Conservation (phyloP, 139 green algal species). For the Picochlorum sp. region DNA sequence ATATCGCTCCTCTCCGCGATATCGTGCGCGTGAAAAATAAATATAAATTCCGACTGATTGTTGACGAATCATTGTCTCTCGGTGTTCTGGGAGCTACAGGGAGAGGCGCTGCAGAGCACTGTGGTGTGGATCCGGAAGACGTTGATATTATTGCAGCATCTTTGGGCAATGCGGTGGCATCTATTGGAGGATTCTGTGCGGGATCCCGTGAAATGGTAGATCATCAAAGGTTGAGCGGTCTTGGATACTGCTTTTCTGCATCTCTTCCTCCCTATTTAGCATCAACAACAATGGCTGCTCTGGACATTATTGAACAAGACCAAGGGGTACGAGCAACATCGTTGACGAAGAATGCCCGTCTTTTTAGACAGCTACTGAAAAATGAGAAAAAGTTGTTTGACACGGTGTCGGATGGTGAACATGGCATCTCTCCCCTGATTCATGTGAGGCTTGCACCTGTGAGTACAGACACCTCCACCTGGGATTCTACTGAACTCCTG, state of each 20-base stretch:
- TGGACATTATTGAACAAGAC: conserved; percentile 32
- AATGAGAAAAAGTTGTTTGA: conserved; percentile 31
- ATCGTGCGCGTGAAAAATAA: conserved; percentile 74
- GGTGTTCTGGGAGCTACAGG: conserved; percentile 80
- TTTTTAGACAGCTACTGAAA: conserved; percentile 35
- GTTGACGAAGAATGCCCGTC: conserved; percentile 23
- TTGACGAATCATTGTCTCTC: conserved; percentile 87
- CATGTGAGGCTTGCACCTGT: conserved; percentile 45
- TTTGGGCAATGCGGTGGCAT: conserved; percentile 75
- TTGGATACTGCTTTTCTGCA: conserved; percentile 94
- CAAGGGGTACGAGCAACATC: conserved; percentile 8
- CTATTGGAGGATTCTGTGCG: conserved; percentile 77
- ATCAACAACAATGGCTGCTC: conserved; percentile 26
- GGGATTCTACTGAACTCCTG: conserved; percentile 1
- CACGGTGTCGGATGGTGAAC: conserved; percentile 24
- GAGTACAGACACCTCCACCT: not conserved
- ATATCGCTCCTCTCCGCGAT: conserved; percentile 70
- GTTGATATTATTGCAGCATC: conserved; percentile 83
- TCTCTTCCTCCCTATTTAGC: conserved; percentile 92
- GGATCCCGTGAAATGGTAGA: conserved; percentile 75
- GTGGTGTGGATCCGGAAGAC: conserved; percentile 48
- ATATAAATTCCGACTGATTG: conserved; percentile 80
- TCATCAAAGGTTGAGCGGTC: conserved; percentile 78
- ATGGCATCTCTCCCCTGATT: conserved; percentile 41
- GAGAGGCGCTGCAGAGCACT: conserved; percentile 78